Base-by-base conservation (phyloP, 768 basidiomycete genomes). In the Podaxis sp. region DNA sequence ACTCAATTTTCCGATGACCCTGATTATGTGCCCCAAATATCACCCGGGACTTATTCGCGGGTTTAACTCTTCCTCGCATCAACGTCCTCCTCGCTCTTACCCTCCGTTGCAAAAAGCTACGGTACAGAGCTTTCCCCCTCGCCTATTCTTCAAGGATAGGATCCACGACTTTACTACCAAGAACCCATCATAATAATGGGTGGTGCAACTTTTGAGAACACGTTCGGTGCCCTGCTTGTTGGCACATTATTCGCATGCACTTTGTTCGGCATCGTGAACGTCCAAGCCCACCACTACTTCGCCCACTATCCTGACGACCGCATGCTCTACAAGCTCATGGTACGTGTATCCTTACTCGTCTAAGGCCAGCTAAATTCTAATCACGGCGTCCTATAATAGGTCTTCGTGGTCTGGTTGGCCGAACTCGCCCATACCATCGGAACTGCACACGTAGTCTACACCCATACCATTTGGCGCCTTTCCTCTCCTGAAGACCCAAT, bases 351-450 rank as follows among this genome's bases (percentile, higher is more conserved):
- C 22, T 5, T 12, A 4, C 54, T 26, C 11, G 11, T 7, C 55
- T 70, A 15, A 69, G 65, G 56, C 28, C 28, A 30, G 7, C 28
- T 7, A 30, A 30, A 30, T 30, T 30, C 73, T 73, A 53, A 51
- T 30, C 28, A 30, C 13, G 7, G 17, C 13, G 56, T 2, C 17
- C 8, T n/a, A 12, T 22, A 9, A 26, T 15, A 56, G 36, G 26
- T 33, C 39, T 46, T 19, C 28, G 11, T 46, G 15, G 19, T 44
- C 42, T 74, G 73, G 74, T 28, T 71, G 7, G 48, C 72, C 1
- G 75, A 75, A 54, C 63, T 71, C 12, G 70, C 65, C 4, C 73
- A 74, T 67, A 73, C 74, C 2, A 59, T 73, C 2, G 68, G 70
- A 1, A 66, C 73, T 12, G 65, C 65, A 36, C 70, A 70, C 51